A percentile compares a stretch with the other conserved stretches of the same genome.
Evolutionary conservation across 148 eudicot species (phyloP).

Genomic region (Rhododendron griersonianum): DNA sequence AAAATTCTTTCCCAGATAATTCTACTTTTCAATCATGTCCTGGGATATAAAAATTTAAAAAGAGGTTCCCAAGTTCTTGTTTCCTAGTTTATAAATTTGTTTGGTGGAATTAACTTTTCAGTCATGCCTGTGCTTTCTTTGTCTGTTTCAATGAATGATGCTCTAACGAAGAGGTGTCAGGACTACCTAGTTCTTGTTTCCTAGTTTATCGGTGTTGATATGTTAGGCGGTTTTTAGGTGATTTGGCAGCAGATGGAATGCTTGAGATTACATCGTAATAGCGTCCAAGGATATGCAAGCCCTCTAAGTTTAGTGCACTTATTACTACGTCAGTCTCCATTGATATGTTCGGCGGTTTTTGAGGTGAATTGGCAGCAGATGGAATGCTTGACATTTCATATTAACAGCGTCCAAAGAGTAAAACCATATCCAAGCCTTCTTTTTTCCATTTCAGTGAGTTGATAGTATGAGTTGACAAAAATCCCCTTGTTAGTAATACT

Average conservation of each 20-base stretch:
- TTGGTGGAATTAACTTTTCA: background rate
- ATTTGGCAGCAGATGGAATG: background rate
- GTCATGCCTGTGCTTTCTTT: background rate
- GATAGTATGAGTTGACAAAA: background rate
- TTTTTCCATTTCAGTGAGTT: background rate
- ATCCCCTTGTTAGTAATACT: background rate
- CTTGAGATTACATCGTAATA: background rate
- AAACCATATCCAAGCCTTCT: background rate
- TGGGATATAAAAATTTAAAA: background rate
- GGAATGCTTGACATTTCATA: background rate
- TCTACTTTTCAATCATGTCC: background rate
- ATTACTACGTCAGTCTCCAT: background rate
- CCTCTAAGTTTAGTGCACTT: background rate
- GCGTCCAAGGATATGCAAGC: background rate
- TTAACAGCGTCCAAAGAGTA: background rate
- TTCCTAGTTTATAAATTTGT: background rate
- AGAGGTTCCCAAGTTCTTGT: background rate
- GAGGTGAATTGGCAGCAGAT: background rate
- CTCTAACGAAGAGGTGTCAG: background rate
- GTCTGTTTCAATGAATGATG: background rate
- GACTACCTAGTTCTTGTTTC: background rate
- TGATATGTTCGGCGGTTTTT: background rate
- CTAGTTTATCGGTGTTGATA: background rate
- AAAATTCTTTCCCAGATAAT: slow-evolving; percentile 11
- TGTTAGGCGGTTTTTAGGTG: background rate